Evolutionary conservation across 176 grass and related monocot genomes (phyloP), one percentile per base, ranked within the genome.

Genomic region (Rhipidocladum racemiflorum): DNA sequence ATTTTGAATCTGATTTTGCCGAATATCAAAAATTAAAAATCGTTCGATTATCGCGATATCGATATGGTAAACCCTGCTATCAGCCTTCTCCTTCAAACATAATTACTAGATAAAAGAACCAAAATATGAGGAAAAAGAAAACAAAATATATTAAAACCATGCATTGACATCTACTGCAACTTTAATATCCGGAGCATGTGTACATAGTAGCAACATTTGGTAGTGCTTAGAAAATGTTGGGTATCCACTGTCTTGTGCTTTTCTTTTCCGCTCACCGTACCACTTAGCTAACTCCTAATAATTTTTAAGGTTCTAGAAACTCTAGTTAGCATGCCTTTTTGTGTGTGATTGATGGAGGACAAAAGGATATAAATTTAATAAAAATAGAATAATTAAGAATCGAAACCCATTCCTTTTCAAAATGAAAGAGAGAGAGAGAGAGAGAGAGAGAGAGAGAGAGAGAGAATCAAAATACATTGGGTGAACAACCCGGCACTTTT

Each of bases 401-500:
- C 6, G 8, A 29, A 61, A 30, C 6, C 0, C 27, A 30, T 5
- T 25, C n/a, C n/a, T 9, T 57, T 53, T 53, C 53, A 60, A 39
- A 40, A 50, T 34, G 32, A 34, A 34, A 34, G 32, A 34, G 4
- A 34, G 32, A 34, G 4, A 34, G 2, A 36, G 3, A 36, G 35
- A 36, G 3, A 36, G 35, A 14, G 39, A 48, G 9, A 70, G 9
- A 32, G 32, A 32, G 32, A 32, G 32, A 32, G 32, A 32, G 32
- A 14, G 39, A 48, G 9, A 70, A 69, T 42, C 13, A 72, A 35
- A 35, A 29, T 40, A 50, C 16, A 72, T 70, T 77, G 21, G 23
- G 43, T 60, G 71, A 85, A 78, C 49, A 40, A 84, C 65, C 55
- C 32, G 27, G n/a, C 25, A 38, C 11, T 68, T 66, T 36, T 39